Conservation (phyloP, 1,139 yeast genomes). For the Nakaseomyces delphensis region DNA sequence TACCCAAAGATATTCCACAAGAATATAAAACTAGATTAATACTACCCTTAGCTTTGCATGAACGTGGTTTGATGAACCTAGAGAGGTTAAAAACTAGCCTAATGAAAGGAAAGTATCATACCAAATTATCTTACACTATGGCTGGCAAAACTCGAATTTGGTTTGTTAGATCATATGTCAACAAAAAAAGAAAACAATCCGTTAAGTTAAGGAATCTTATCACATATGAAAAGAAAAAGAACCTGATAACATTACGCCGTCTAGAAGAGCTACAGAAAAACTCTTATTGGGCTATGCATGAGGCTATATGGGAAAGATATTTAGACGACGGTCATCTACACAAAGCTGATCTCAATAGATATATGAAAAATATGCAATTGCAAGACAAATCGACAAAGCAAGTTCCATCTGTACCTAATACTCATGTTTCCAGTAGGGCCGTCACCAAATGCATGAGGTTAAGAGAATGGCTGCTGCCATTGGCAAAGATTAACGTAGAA, state of each 20-base stretch:
- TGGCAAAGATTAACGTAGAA: constrained; percentile 12
- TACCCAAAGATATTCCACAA: constrained; percentile 17
- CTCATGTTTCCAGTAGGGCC: neutral
- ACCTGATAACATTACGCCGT: constrained; percentile 19
- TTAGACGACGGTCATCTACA: constrained; percentile 11
- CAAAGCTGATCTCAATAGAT: constrained; percentile 1
- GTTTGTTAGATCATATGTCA: constrained; percentile 28
- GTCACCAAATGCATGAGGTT: constrained; percentile 4
- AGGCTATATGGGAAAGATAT: constrained; percentile 28
- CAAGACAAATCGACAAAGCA: neutral
- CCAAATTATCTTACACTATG: constrained; percentile 19
- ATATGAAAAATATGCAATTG: neutral
- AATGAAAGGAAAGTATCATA: constrained; percentile 23
- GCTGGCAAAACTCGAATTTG: constrained; percentile 25
- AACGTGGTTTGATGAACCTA: constrained; percentile 15
- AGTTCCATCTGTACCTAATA: neutral
- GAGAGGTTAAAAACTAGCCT: constrained; percentile 16
- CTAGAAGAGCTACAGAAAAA: constrained; percentile 13
- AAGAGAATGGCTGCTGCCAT: constrained; percentile 20
- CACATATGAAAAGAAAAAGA: constrained; percentile 15
- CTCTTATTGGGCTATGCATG: constrained; percentile 27
- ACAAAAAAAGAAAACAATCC: constrained; percentile 24
- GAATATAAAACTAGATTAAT: constrained; percentile 17
- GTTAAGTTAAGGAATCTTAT: constrained; percentile 20
- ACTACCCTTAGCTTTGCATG: constrained; percentile 26